Conservation (phyloP, 257 asterid species). For the Petunia secreta region DNA sequence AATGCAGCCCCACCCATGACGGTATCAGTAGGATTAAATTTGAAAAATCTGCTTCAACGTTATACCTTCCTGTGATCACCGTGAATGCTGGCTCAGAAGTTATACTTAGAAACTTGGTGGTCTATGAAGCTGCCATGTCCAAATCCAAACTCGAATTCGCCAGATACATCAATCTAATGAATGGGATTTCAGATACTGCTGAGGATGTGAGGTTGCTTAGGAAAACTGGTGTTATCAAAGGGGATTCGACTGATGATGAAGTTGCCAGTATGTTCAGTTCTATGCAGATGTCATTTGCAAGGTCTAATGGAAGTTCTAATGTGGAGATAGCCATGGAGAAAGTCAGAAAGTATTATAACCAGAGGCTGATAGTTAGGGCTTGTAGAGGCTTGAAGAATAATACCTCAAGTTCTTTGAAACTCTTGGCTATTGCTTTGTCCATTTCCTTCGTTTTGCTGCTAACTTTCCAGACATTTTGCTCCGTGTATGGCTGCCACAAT, state of each 20-base stretch:
- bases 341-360: conserved; percentile 41
- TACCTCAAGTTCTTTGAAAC: conserved; percentile 31
- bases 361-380: conserved; percentile 32
- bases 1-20: conserved; percentile 31
- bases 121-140: conserved; percentile 50
- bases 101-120: conserved; percentile 54
- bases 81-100: conserved; percentile 45
- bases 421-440: conserved; percentile 33
- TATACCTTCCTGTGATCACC: conserved; percentile 52
- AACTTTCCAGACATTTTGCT: conserved; percentile 50
- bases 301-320: conserved; percentile 27
- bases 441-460: conserved; percentile 40
- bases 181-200: conserved; percentile 45
- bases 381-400: conserved; percentile 33
- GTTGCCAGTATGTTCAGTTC: conserved; percentile 47
- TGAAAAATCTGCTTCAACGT: conserved; percentile 25
- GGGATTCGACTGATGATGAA: conserved; percentile 45
- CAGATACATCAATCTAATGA: conserved; percentile 57
- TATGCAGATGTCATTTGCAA: conserved; percentile 40
- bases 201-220: conserved; percentile 50
- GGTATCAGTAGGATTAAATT: conserved; percentile 39
- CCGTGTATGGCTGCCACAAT: conserved; percentile 39
- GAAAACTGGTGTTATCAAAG: conserved; percentile 38
- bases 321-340: conserved; percentile 45
- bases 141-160: conserved; percentile 44